Evolutionary conservation across 805 yeast species (phyloP), one percentile per base, ranked within the genome.

Genomic region (Sugiyamaella chiloensis): DNA sequence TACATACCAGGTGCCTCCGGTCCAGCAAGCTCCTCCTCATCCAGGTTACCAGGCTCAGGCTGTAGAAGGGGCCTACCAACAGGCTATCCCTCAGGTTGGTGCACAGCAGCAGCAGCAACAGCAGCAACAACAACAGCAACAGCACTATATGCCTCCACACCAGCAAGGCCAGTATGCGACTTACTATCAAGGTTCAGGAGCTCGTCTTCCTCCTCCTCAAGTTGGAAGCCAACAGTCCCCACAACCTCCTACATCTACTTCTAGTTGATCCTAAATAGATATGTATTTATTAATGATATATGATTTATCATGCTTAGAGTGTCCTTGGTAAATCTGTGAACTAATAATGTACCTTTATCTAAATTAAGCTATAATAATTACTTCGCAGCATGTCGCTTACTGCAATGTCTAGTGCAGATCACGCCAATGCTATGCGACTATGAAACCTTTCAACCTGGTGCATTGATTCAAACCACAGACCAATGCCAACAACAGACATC

Each of bases 381-480:
- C 11, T 11, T 26, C 9, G 29, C 7, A 26, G 29, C 29, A 7
- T 7, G 7, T 26, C 7, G 29, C 9, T 26, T 7, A 26, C 29
- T 26, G 37, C 37, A 5, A 16, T 34, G 29, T 8, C 9, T 16
- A 19, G 37, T 34, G 37, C 37, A 34, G 37, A 34, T 34, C 37
- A 21, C 37, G 20, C 37, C 19, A 34, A 34, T 21, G 37, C 20
- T 21, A 34, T 34, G 37, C 37, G 21, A 34, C 19, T 14, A n/a
- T 29, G 6, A 6, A 29, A 29, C 12, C 34, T 29, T 29, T 29
- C 12, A n/a, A 29, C n/a, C 16, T 29, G 16, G 16, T 34, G 37
- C 37, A 34, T 34, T 34, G 12, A 34, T 34, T 34, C 37, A 34
- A n/a, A n/a, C n/a, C n/a, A n/a, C n/a, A n/a, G n/a, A n/a, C n/a